Conservation (phyloP, 352 stramenopile genomes). For the Pythium aquatile region DNA sequence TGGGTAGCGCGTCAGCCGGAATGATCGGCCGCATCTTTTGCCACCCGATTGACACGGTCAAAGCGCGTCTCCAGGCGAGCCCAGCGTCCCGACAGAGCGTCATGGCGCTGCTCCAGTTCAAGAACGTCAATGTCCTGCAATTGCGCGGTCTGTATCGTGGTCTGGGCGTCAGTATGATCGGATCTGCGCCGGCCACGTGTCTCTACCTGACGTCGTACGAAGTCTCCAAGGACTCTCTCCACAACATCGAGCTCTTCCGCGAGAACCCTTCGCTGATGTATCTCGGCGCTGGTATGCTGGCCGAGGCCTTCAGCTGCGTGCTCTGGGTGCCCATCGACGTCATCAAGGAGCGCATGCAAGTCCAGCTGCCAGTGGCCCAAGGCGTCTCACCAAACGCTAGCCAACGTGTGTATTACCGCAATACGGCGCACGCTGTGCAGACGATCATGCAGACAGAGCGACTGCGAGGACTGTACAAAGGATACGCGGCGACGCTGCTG, state of each 20-base stretch:
- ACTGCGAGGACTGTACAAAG: conserved; percentile 92
- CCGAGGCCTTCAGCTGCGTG: conserved; percentile 89
- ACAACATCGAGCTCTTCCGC: conserved; percentile 40
- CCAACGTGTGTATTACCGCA: conserved; percentile 85
- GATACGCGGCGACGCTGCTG: conserved; percentile 94
- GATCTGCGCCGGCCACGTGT: conserved; percentile 93
- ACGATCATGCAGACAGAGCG: conserved; percentile 91
- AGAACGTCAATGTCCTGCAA: conserved; percentile 45
- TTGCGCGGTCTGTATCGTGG: conserved; percentile 92
- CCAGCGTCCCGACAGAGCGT: conserved; percentile 15
- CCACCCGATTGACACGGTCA: conserved; percentile 92
- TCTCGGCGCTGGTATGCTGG: conserved; percentile 67
- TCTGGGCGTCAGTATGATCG: conserved; percentile 93
- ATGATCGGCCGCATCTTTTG: conserved; percentile 86
- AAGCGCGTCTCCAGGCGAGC: conserved; percentile 77
- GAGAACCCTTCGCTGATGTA: conserved; percentile 61
- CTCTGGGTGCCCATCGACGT: conserved; percentile 99
- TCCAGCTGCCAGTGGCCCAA: conserved; percentile 59
- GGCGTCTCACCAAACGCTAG: not conserved
- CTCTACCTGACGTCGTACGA: conserved; percentile 98
- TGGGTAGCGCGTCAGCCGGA: conserved; percentile 79
- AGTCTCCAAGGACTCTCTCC: conserved; percentile 64
- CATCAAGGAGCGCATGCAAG: conserved; percentile 98
- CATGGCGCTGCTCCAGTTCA: conserved; percentile 38
- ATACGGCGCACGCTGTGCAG: conserved; percentile 86